Evolutionary conservation across 768 basidiomycete species (phyloP).

Genomic region (Coprinopsis sp.): DNA sequence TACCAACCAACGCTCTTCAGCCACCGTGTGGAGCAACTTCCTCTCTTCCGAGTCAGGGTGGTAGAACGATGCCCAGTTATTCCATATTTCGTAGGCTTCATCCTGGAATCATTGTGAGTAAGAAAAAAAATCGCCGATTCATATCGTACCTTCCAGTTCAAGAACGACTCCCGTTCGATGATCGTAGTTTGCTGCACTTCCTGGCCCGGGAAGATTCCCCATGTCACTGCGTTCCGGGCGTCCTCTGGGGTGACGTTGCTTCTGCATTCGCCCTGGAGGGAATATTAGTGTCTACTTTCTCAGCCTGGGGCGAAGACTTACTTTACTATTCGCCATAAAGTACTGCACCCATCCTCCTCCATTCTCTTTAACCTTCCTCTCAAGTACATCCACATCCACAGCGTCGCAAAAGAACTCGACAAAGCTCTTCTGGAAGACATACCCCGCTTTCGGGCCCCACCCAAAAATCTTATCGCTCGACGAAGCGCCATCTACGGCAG

Average conservation of each 20-base stretch:
- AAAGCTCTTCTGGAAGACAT: slow-evolving; percentile 96
- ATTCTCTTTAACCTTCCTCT: slow-evolving; percentile 47
- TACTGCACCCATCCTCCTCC: slow-evolving; percentile 73
- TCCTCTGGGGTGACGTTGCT: slow-evolving; percentile 78
- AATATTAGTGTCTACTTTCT: background rate
- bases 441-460: slow-evolving; percentile 90
- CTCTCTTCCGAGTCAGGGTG: slow-evolving; percentile 71
- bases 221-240: slow-evolving; percentile 92
- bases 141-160: slow-evolving; percentile 83
- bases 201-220: slow-evolving; percentile 97
- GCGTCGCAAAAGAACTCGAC: slow-evolving; percentile 90
- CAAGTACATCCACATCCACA: slow-evolving; percentile 54
- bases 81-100: slow-evolving; percentile 95
- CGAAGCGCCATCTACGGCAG: slow-evolving; percentile 76
- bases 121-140: background rate
- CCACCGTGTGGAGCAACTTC: slow-evolving; percentile 63
- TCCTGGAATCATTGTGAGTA: slow-evolving; percentile 48
- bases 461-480: slow-evolving; percentile 80
- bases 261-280: slow-evolving; percentile 63
- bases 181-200: slow-evolving; percentile 96
- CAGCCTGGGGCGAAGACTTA: slow-evolving; percentile 26
- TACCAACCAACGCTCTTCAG: slow-evolving; percentile 80
- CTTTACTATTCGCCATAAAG: slow-evolving; percentile 78
- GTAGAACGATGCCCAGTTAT: slow-evolving; percentile 89
- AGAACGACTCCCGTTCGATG: slow-evolving; percentile 91